These are phyloP conservation scores for Verticillium zaregamsianum DNA, from an alignment of 2,329 filamentous ascomycete species.

Conservation along the genomic window DNA sequence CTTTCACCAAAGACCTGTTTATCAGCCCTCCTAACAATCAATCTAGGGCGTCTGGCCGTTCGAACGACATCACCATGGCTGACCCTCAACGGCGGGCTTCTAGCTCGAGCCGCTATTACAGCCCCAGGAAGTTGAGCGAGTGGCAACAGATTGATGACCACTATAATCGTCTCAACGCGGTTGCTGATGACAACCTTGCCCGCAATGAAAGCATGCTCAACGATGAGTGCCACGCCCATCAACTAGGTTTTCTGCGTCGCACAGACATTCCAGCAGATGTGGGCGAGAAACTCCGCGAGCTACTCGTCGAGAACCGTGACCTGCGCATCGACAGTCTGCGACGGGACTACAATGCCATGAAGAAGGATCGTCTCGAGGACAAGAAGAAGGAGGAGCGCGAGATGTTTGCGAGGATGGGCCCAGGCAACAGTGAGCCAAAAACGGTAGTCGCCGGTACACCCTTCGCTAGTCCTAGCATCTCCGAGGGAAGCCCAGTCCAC, in stretches of 20 bases:
- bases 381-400: background rate
- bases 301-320: background rate
- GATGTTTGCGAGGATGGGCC: background rate
- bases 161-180: background rate
- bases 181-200: background rate
- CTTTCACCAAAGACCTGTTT: too few relatives aligned
- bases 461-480: background rate
- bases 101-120: background rate
- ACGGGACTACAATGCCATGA: background rate
- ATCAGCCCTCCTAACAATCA: background rate
- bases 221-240: background rate
- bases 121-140: background rate
- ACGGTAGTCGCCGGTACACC: background rate
- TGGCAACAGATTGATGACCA: background rate
- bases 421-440: background rate
- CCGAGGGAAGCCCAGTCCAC: background rate
- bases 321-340: background rate
- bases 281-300: background rate
- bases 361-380: background rate
- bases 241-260: background rate
- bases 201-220: background rate
- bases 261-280: slow-evolving; percentile 30
- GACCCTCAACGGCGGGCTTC: background rate
- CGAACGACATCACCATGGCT: background rate
- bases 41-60: background rate